Percentiles rank a stretch among this genome's conserved stretches.
phyloP scores from a whole-genome alignment of 2,329 filamentous ascomycete genomes.

The Pestalotiopsis sp. region DNA sequence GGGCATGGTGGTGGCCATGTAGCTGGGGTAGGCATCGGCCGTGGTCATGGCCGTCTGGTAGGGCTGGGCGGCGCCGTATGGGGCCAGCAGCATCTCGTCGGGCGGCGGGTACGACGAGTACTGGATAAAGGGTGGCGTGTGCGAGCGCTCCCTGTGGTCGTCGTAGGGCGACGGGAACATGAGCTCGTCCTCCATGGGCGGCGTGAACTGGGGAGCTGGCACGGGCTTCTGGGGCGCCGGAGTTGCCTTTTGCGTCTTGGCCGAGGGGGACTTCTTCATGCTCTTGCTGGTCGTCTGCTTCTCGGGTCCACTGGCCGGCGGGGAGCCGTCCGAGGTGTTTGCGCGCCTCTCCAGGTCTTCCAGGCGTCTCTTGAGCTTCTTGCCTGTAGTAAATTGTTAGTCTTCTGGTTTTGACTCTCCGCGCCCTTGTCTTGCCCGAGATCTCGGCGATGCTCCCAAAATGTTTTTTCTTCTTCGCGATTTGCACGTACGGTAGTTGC shows the following conservation, averaged over 20 bases:
- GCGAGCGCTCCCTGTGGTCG: conserved; percentile 65
- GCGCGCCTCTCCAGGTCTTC: conserved; percentile 84
- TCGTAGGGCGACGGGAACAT: conserved; percentile 65
- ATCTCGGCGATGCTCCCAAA: not conserved
- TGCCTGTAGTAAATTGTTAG: conserved; percentile 57
- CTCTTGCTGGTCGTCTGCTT: conserved; percentile 38
- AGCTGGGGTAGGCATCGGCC: conserved; percentile 56
- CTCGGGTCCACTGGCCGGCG: conserved; percentile 36
- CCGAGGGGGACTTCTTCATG: conserved; percentile 44
- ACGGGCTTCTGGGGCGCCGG: conserved; percentile 38
- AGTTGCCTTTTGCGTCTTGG: conserved; percentile 45
- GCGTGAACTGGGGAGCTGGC: conserved; percentile 60
- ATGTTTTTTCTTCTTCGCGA: not conserved
- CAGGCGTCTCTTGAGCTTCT: conserved; percentile 89
- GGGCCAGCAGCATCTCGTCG: conserved; percentile 64
- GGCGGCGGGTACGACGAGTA: conserved; percentile 71
- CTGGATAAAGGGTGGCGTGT: conserved; percentile 70
- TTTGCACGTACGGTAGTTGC: conserved; percentile 79
- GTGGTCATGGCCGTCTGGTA: conserved; percentile 54
- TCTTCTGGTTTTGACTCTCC: conserved; percentile 1
- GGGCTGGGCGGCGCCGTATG: conserved; percentile 57
- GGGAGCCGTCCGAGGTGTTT: conserved; percentile 52
- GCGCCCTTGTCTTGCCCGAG: not conserved
- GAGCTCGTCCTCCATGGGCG: conserved; percentile 68
- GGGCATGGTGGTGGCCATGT: conserved; percentile 57